These are phyloP conservation scores for Coemansia sp. DNA, from an alignment of 192 early-diverging fungal genomes.

Conservation along the genomic window DNA sequence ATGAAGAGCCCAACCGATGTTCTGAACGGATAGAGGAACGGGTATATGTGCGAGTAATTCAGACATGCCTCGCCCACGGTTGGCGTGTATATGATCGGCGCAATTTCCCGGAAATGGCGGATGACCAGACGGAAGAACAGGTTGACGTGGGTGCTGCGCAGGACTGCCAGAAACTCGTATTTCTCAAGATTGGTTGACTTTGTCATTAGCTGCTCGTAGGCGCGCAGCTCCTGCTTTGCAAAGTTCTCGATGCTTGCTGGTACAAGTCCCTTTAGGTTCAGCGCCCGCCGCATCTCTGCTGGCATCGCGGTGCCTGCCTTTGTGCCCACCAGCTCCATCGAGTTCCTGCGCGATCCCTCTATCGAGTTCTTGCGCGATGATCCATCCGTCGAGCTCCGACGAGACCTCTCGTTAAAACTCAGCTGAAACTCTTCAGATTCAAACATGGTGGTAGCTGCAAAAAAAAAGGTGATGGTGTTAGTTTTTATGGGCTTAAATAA, in stretches of 20 bases:
- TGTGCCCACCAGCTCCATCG: constrained; percentile 47
- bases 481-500: neutral
- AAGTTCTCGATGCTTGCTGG: constrained; percentile 73
- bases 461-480: too few species aligned
- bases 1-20: constrained; percentile 81
- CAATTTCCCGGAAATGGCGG: constrained; percentile 72
- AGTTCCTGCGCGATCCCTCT: constrained; percentile 46
- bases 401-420: neutral
- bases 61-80: constrained; percentile 78
- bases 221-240: constrained; percentile 72
- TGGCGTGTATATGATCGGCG: constrained; percentile 76
- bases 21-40: constrained; percentile 71
- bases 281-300: constrained; percentile 56
- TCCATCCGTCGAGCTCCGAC: neutral
- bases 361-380: neutral
- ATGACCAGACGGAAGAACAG: constrained; percentile 79
- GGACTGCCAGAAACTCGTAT: constrained; percentile 75
- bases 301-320: constrained; percentile 48
- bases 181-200: constrained; percentile 72
- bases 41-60: constrained; percentile 82
- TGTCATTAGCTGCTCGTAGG: constrained; percentile 65
- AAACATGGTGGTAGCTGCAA: too few species aligned
- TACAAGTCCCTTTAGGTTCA: constrained; percentile 65
- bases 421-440: too few species aligned
- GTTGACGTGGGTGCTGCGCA: constrained; percentile 70